Base-by-base conservation (phyloP, 305 asterid genomes). In the Solanum chacoense region DNA sequence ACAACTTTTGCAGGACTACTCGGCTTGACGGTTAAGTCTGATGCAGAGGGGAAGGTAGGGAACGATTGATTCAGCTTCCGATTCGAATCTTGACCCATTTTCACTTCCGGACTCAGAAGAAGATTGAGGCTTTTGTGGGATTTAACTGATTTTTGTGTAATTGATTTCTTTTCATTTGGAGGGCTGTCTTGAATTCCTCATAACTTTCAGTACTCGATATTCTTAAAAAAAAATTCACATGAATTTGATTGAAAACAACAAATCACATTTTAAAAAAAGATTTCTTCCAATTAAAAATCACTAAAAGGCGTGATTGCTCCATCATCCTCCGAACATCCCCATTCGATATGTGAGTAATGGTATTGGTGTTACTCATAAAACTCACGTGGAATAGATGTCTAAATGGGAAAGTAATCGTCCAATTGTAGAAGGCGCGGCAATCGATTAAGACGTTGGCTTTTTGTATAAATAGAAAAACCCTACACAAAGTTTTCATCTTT, bases 21-120 rank as follows among this genome's bases (percentile, higher is more conserved):
- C n/a, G 91, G 92, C 88, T 92, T 92, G 38, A 92, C 12, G 42
- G 87, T 92, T 92, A 90, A 93, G 75, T 87, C 91, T 4, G 92
- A 90, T 26, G 91, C 92, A 28, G 89, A 89, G 90, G 93, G 4
- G 93, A 94, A 20, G 92, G 89, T 37, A 90, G 88, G 42, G 89
- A 38, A 40, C 40, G 59, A 4, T 91, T 5, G 93, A 89, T 34
- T 89, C 92, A 18, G 91, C 80, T 6, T 73, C 91, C 4, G 71
- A 35, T 29, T 26, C 89, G 11, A 40, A n/a, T 69, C 90, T 28
- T 80, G 67, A 24, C 45, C 88, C 22, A 42, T 31, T 55, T 50
- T 86, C 87, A 8, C 7, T 59, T 77, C 22, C 24, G 31, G 28
- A 29, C 16, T 50, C 20, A 29, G 18, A 76, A 40, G 89, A 85